Percentiles rank a stretch among this genome's conserved stretches.
phyloP scores from a whole-genome alignment of 2,329 filamentous ascomycete species.

The Cercospora brassicicola region DNA sequence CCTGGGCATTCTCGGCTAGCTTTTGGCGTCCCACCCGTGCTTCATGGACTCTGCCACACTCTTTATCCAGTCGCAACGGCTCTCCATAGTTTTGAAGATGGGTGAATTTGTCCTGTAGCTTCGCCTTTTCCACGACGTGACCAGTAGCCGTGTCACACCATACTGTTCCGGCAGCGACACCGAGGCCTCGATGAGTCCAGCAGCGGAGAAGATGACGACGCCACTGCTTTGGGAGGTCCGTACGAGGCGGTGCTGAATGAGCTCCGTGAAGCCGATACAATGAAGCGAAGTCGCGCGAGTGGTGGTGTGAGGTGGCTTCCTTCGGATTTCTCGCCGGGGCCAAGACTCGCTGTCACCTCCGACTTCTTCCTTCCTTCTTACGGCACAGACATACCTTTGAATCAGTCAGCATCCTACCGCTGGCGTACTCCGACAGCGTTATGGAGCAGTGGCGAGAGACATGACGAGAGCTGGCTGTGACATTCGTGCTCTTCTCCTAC shows the following conservation, averaged over 20 bases:
- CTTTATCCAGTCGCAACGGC: too few relatives aligned
- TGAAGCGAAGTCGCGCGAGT: conserved; percentile 1
- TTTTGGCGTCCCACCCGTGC: too few relatives aligned
- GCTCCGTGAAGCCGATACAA: not conserved
- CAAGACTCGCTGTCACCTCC: conserved; percentile 1
- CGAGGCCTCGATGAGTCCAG: not conserved
- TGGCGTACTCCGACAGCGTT: conserved; percentile 14
- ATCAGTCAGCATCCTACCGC: not conserved
- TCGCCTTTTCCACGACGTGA: not conserved
- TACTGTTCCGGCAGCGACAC: not conserved
- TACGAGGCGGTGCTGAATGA: not conserved
- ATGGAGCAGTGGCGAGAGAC: conserved; percentile 3
- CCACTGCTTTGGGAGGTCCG: not conserved
- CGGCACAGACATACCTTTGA: not conserved
- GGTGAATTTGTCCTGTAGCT: not conserved
- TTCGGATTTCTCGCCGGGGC: not conserved
- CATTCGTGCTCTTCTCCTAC: not conserved
- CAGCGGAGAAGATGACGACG: not conserved
- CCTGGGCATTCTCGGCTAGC: too few relatives aligned
- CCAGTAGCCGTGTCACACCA: not conserved
- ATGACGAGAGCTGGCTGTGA: conserved; percentile 12
- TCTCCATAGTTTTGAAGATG: too few relatives aligned
- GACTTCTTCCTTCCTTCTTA: not conserved
- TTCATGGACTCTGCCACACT: too few relatives aligned
- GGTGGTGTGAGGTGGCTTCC: conserved; percentile 1